A percentile compares a stretch with the other conserved stretches of the same genome.
phyloP scores from a whole-genome alignment of 257 asterid genomes.

The Capsicum pubescens region DNA sequence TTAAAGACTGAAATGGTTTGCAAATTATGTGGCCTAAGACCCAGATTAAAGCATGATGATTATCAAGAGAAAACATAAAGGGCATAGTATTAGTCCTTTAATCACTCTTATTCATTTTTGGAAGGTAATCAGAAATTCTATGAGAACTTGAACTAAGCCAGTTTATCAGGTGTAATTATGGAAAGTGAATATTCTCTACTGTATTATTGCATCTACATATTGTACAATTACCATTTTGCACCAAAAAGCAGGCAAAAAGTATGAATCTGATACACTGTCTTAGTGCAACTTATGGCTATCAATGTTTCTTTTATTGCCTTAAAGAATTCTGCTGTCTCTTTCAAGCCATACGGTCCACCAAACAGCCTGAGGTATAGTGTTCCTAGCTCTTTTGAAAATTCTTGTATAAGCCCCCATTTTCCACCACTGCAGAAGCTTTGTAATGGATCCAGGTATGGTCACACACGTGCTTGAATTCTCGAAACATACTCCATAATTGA shows the following conservation, averaged over 20 bases:
- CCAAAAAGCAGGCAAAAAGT: not conserved
- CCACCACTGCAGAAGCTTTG: not conserved
- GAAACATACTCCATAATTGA: not conserved
- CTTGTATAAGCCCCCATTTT: not conserved
- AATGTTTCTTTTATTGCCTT: not conserved
- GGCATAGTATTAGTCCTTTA: too few species aligned
- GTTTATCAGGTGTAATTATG: too few species aligned
- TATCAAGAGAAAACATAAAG: too few species aligned
- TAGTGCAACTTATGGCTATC: too few species aligned
- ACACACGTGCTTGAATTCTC: not conserved
- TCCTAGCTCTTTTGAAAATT: not conserved
- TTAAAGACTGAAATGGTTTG: too few species aligned
- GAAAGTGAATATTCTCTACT: not conserved
- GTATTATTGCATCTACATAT: not conserved
- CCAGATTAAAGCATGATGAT: too few species aligned
- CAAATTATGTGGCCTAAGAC: too few species aligned
- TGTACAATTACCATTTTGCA: not conserved
- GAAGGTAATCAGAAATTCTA: too few species aligned
- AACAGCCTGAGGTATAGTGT: not conserved
- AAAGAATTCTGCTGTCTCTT: not conserved
- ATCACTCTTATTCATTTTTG: too few species aligned
- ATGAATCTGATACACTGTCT: too few species aligned
- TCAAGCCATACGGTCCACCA: not conserved
- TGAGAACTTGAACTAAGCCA: not conserved
- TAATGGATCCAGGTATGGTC: not conserved